These are phyloP conservation scores for Alternaria ethzedia DNA, from an alignment of 2,329 filamentous ascomycete genomes.

Conservation along the genomic window DNA sequence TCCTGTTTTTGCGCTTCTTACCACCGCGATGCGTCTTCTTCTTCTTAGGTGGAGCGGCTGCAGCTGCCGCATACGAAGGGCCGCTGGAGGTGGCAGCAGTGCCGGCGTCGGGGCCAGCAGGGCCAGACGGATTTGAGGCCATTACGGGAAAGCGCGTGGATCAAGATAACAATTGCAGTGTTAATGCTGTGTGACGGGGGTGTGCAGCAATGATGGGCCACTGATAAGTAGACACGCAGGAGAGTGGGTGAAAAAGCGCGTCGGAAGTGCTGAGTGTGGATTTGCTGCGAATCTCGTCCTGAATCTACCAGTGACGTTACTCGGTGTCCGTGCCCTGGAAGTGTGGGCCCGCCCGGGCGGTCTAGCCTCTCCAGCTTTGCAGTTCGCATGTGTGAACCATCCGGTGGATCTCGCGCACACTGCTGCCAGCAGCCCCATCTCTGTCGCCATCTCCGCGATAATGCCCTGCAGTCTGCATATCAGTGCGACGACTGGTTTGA, in stretches of 20 bases:
- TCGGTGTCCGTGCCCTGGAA: conserved; percentile 2
- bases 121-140: conserved; percentile 22
- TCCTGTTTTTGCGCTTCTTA: conserved; percentile 76
- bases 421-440: background rate
- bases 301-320: conserved; percentile 13
- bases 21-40: conserved; percentile 78
- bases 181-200: background rate
- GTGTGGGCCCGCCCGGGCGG: background rate
- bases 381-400: conserved; percentile 11
- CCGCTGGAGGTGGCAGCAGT: conserved; percentile 15
- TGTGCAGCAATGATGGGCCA: conserved; percentile 7
- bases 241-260: background rate
- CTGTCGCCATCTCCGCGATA: background rate
- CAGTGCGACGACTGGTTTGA: background rate
- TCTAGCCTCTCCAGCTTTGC: conserved; percentile 6
- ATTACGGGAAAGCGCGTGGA: conserved; percentile 14
- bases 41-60: conserved; percentile 50
- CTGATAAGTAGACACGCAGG: conserved; percentile 6
- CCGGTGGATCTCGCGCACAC: background rate
- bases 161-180: conserved; percentile 6
- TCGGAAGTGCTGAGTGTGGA: conserved; percentile 2
- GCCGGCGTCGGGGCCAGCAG: conserved; percentile 12
- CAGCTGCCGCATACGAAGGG: conserved; percentile 23
- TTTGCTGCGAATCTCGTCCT: background rate
- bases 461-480: background rate